Conservation (phyloP, 768 basidiomycete species). For the Trametopsis cervina region DNA sequence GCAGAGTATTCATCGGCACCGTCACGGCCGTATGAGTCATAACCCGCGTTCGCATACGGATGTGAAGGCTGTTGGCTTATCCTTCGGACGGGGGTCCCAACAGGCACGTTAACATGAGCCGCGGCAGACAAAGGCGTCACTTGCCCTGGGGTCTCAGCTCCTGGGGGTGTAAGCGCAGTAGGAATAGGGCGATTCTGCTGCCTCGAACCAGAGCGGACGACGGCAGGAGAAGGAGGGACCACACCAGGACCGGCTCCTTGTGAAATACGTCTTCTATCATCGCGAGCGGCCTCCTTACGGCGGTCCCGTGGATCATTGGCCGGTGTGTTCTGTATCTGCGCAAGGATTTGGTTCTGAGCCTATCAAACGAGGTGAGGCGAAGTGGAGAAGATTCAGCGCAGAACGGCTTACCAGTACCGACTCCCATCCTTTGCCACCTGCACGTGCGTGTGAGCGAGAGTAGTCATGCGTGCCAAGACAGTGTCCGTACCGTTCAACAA, state of each 20-base stretch:
- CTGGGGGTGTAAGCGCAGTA: slow-evolving; percentile 49
- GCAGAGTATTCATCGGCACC: slow-evolving; percentile 50
- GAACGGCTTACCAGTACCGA: slow-evolving; percentile 52
- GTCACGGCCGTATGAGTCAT: slow-evolving; percentile 41
- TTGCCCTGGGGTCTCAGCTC: slow-evolving; percentile 43
- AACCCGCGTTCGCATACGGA: slow-evolving; percentile 66
- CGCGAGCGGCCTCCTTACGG: slow-evolving; percentile 51
- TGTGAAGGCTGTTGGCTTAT: slow-evolving; percentile 40
- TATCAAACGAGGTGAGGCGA: slow-evolving; percentile 17
- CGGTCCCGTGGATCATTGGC: slow-evolving; percentile 45
- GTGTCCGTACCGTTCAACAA: slow-evolving; percentile 61
- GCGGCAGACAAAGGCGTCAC: slow-evolving; percentile 66
- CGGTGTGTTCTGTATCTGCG: slow-evolving; percentile 54
- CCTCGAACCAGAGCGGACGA: slow-evolving; percentile 72
- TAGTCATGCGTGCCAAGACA: neutral
- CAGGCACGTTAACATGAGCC: slow-evolving; percentile 68
- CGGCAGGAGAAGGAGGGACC: slow-evolving; percentile 68
- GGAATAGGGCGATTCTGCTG: slow-evolving; percentile 49
- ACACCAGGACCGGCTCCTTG: slow-evolving; percentile 49
- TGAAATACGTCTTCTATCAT: slow-evolving; percentile 62
- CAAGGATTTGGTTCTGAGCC: slow-evolving; percentile 59
- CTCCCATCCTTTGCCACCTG: slow-evolving; percentile 95
- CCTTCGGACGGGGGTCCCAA: slow-evolving; percentile 45
- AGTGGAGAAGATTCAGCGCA: neutral
- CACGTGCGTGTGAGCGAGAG: slow-evolving; percentile 3